Percentiles rank a stretch among this genome's conserved stretches.
Evolutionary conservation across 179 eudicot genomes (phyloP).

Genomic region (Heliamphora pulchella): DNA sequence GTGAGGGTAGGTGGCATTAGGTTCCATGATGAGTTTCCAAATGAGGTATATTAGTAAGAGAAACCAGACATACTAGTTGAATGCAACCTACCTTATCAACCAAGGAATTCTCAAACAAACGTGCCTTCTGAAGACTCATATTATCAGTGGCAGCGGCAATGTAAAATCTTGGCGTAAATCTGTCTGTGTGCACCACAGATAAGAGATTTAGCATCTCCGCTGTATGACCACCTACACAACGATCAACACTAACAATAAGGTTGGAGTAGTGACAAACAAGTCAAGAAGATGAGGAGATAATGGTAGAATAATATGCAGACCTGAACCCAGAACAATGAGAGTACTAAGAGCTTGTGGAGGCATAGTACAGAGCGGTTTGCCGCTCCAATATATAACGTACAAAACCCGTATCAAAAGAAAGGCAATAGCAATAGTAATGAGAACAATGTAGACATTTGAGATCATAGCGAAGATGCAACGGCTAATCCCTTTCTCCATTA

Average conservation of each 20-base stretch:
- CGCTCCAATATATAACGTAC: slow-evolving; percentile 43
- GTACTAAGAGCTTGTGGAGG: slow-evolving; percentile 48
- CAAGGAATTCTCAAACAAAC: slow-evolving; percentile 53
- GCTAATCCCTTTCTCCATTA: slow-evolving; percentile 13
- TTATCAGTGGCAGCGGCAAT: slow-evolving; percentile 91
- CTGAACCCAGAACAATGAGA: slow-evolving; percentile 88
- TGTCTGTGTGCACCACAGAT: slow-evolving; percentile 48
- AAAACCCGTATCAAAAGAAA: slow-evolving; percentile 43
- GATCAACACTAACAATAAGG: background rate
- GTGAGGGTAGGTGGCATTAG: background rate
- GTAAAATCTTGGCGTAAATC: slow-evolving; percentile 65
- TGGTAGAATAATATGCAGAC: slow-evolving; percentile 25
- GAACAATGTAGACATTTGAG: slow-evolving; percentile 5
- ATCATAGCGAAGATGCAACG: background rate
- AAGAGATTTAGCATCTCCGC: slow-evolving; percentile 93
- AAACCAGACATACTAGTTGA: background rate
- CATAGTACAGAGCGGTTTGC: slow-evolving; percentile 38
- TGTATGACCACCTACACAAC: slow-evolving; percentile 80
- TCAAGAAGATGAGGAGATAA: background rate
- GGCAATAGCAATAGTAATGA: slow-evolving; percentile 26
- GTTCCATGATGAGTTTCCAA: background rate
- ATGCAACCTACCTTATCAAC: slow-evolving; percentile 38
- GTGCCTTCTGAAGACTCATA: slow-evolving; percentile 96
- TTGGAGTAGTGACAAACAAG: background rate
- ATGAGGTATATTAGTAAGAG: background rate